phyloP scores from a whole-genome alignment of 441 rosid species.

The Biscutella auriculata region DNA sequence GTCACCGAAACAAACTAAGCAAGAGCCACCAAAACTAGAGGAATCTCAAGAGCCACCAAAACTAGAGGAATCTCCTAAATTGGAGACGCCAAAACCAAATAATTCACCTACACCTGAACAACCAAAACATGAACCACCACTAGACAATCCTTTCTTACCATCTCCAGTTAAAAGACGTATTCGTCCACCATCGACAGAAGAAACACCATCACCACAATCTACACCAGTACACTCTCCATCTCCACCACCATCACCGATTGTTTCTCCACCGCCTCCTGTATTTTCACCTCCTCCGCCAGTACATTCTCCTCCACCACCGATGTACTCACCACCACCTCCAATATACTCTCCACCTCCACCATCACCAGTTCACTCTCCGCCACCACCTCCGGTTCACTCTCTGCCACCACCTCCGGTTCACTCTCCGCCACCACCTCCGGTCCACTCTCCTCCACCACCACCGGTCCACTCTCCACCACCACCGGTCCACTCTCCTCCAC shows the following conservation, averaged over 20 bases:
- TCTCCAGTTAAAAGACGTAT: slow-evolving; percentile 14
- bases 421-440: slow-evolving; percentile 9
- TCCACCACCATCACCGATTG: slow-evolving; percentile 1
- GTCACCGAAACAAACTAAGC: not conserved
- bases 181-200: slow-evolving; percentile 13
- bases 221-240: slow-evolving; percentile 22
- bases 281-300: slow-evolving; percentile 12
- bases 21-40: slow-evolving; percentile 9
- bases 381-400: slow-evolving; percentile 6
- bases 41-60: slow-evolving; percentile 4
- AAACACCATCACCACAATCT: slow-evolving; percentile 15
- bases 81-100: slow-evolving; percentile 8
- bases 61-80: slow-evolving; percentile 8
- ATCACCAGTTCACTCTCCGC: slow-evolving; percentile 1
- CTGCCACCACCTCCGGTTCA: slow-evolving; percentile 14
- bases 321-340: not conserved
- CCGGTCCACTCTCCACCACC: slow-evolving; percentile 5
- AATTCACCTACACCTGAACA: slow-evolving; percentile 8
- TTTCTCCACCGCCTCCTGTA: slow-evolving; percentile 3
- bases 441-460: not conserved
- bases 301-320: slow-evolving; percentile 9
- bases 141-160: slow-evolving; percentile 4
- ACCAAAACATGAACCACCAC: slow-evolving; percentile 11
- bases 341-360: not conserved
- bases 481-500: not conserved